Percentiles rank a stretch among this genome's conserved stretches.
These are phyloP conservation scores for Calonectria pauciramosa DNA, from an alignment of 2,329 filamentous ascomycete genomes.

Conservation along the genomic window DNA sequence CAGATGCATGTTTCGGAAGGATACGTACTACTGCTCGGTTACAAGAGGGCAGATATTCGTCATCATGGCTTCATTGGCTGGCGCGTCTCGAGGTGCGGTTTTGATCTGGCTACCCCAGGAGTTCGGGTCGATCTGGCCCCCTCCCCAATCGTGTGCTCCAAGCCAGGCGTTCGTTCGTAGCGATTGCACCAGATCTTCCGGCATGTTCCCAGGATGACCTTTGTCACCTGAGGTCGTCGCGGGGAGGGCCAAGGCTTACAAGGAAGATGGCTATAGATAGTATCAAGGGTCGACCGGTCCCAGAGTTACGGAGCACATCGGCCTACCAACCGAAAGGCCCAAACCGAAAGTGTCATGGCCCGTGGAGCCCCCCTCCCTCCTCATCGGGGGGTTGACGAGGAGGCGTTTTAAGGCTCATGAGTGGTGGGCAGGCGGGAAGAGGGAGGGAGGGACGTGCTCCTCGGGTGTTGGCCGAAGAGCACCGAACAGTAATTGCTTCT, in stretches of 20 bases:
- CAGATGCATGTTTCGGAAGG: slow-evolving; percentile 10
- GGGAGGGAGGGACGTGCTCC: slow-evolving; percentile 20
- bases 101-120: slow-evolving; percentile 27
- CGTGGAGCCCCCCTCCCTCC: not conserved
- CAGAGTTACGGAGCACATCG: slow-evolving; percentile 5
- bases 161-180: slow-evolving; percentile 28
- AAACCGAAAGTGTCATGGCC: slow-evolving; percentile 8
- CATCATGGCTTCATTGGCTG: slow-evolving; percentile 18
- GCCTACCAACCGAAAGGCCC: not conserved
- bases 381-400: not conserved
- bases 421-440: not conserved
- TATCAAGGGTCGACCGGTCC: not conserved
- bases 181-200: slow-evolving; percentile 23
- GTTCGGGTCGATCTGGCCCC: slow-evolving; percentile 29
- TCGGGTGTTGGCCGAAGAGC: slow-evolving; percentile 44
- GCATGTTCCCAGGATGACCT: slow-evolving; percentile 1
- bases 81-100: slow-evolving; percentile 13
- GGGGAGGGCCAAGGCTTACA: slow-evolving; percentile 8
- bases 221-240: slow-evolving; percentile 21
- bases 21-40: slow-evolving; percentile 10
- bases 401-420: slow-evolving; percentile 12
- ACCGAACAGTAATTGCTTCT: not conserved
- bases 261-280: slow-evolving; percentile 21
- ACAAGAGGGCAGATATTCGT: not conserved
- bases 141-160: not conserved